Conservation (phyloP, 2,329 filamentous ascomycete species). For the Drechslera avenae region DNA sequence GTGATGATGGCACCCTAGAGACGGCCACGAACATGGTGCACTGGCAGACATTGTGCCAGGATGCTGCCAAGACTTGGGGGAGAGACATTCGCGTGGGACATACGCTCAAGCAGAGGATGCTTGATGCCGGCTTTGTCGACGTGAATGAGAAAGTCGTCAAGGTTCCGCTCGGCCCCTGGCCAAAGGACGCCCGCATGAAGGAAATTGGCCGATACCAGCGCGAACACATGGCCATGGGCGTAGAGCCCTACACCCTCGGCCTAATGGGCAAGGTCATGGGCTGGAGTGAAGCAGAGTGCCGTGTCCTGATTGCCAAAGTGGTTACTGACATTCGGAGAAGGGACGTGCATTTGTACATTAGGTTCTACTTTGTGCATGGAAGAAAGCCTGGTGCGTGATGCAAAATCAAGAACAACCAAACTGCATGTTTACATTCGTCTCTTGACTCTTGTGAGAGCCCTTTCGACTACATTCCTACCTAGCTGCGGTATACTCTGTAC, state of each 20-base stretch:
- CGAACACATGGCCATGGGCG: slow-evolving; percentile 43
- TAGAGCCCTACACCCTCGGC: slow-evolving; percentile 45
- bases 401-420: slow-evolving; percentile 26
- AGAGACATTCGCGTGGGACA: slow-evolving; percentile 35
- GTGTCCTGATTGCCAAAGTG: slow-evolving; percentile 42
- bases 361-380: slow-evolving; percentile 44
- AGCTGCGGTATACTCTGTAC: slow-evolving; percentile 44
- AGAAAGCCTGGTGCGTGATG: slow-evolving; percentile 30
- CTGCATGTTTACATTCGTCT: slow-evolving; percentile 36
- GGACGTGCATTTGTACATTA: slow-evolving; percentile 39
- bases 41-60: slow-evolving; percentile 40
- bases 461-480: slow-evolving; percentile 42
- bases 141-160: slow-evolving; percentile 44
- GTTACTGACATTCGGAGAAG: slow-evolving; percentile 37
- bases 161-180: slow-evolving; percentile 51
- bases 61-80: slow-evolving; percentile 33
- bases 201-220: slow-evolving; percentile 54
- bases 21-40: slow-evolving; percentile 26
- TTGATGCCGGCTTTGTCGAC: slow-evolving; percentile 41
- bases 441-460: slow-evolving; percentile 44
- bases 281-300: slow-evolving; percentile 44
- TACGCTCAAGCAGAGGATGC: slow-evolving; percentile 34
- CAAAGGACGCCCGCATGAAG: slow-evolving; percentile 56
- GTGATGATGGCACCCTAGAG: slow-evolving; percentile 40
- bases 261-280: slow-evolving; percentile 44